These are phyloP conservation scores for Bryoerythrophyllum caledonicum DNA, from an alignment of 225 moss, liverwort and hornwort species.

Conservation along the genomic window DNA sequence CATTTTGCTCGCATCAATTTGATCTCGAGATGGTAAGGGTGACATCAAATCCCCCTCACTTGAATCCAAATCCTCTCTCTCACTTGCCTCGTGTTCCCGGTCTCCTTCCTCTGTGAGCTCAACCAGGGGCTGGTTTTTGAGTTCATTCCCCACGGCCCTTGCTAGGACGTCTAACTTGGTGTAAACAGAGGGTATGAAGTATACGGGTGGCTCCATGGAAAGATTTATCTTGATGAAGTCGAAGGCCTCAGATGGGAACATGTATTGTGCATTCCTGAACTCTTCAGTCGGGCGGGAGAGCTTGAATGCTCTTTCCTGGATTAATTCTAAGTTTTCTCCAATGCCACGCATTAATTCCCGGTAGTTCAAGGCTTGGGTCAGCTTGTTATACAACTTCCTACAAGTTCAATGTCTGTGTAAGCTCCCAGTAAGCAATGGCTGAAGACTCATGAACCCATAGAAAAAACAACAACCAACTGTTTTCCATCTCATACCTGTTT, in stretches of 20 bases:
- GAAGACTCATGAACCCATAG: too few species aligned
- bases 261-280: conserved; percentile 55
- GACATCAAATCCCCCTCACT: not conserved
- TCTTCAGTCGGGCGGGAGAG: conserved; percentile 48
- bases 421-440: not conserved
- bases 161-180: conserved; percentile 57
- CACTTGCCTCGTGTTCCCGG: too few species aligned
- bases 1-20: conserved; percentile 18
- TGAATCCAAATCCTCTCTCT: too few species aligned
- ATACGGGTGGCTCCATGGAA: conserved; percentile 54
- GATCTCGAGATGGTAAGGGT: conserved; percentile 28
- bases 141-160: conserved; percentile 34
- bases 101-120: conserved; percentile 21
- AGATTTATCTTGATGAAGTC: conserved; percentile 65
- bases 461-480: not conserved
- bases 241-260: conserved; percentile 64
- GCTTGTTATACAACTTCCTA: conserved; percentile 28
- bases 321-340: conserved; percentile 57
- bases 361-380: conserved; percentile 51
- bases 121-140: conserved; percentile 13
- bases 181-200: conserved; percentile 59
- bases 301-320: conserved; percentile 48
- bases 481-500: conserved; percentile 17
- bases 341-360: conserved; percentile 75
- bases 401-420: not conserved